Conservation (phyloP, 108 stramenopile genomes). For the Discostella pseudostelligera region DNA sequence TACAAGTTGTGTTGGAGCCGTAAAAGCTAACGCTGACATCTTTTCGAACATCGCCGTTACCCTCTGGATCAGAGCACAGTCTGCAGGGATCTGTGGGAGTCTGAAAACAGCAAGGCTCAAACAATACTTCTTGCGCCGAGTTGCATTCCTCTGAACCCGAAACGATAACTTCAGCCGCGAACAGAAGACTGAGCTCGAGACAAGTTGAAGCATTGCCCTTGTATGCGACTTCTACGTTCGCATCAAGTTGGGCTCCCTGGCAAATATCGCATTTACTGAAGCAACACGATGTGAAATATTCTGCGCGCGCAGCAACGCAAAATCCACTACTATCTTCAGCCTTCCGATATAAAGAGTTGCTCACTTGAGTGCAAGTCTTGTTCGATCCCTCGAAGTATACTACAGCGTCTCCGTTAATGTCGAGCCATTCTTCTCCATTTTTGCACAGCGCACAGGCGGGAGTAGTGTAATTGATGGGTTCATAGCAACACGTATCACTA, state of each 20-base stretch:
- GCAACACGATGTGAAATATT: conserved; percentile 40
- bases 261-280: conserved; percentile 39
- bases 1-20: conserved; percentile 41
- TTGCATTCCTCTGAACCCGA: conserved; percentile 42
- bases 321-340: conserved; percentile 34
- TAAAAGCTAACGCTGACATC: conserved; percentile 33
- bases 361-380: conserved; percentile 41
- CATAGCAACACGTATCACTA: conserved; percentile 34
- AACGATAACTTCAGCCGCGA: conserved; percentile 31
- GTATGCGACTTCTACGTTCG: conserved; percentile 40
- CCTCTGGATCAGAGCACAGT: conserved; percentile 15
- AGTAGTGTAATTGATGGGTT: conserved; percentile 41
- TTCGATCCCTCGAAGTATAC: conserved; percentile 31
- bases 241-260: conserved; percentile 34
- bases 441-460: conserved; percentile 47
- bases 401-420: conserved; percentile 27
- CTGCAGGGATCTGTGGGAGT: conserved; percentile 35
- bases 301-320: conserved; percentile 25
- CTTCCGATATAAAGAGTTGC: conserved; percentile 39
- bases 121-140: conserved; percentile 22
- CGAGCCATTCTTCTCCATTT: conserved; percentile 37
- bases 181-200: conserved; percentile 31
- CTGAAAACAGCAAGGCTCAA: conserved; percentile 39
- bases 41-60: conserved; percentile 32
- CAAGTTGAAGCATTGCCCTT: conserved; percentile 36